phyloP scores from a whole-genome alignment of 2,329 filamentous ascomycete genomes.

The Thielaviopsis euricoi region DNA sequence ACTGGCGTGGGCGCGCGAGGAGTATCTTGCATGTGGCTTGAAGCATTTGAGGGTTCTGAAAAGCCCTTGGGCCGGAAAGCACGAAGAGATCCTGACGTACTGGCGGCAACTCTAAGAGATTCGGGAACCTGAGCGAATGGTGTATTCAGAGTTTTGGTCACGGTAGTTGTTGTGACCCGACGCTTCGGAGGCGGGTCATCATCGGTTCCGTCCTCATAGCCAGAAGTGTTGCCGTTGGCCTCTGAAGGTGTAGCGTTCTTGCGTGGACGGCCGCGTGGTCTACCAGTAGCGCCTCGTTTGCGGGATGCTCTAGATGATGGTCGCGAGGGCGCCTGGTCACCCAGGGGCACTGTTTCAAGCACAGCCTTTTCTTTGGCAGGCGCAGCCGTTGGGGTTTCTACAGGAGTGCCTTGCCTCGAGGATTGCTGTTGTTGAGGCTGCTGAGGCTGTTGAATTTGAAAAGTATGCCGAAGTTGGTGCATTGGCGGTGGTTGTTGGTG shows the following conservation, averaged over 20 bases:
- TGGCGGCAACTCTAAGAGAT: constrained; percentile 76
- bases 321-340: constrained; percentile 27
- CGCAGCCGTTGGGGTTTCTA: background rate
- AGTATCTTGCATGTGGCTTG: constrained; percentile 49
- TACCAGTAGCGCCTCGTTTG: constrained; percentile 31
- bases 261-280: constrained; percentile 38
- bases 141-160: constrained; percentile 53
- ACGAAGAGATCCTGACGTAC: constrained; percentile 74
- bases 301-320: constrained; percentile 44
- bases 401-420: constrained; percentile 3
- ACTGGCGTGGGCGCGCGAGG: constrained; percentile 65
- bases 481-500: background rate
- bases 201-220: constrained; percentile 51
- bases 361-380: background rate
- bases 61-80: constrained; percentile 59
- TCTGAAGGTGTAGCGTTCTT: constrained; percentile 28
- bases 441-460: background rate
- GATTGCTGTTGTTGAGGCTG: background rate
- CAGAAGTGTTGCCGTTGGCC: constrained; percentile 51
- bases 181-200: constrained; percentile 42
- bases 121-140: constrained; percentile 60
- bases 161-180: constrained; percentile 60
- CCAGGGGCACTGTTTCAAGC: constrained; percentile 11
- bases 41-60: constrained; percentile 24
- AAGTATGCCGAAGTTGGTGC: background rate